phyloP scores from a whole-genome alignment of 257 asterid genomes.

The Anisodus tanguticus region DNA sequence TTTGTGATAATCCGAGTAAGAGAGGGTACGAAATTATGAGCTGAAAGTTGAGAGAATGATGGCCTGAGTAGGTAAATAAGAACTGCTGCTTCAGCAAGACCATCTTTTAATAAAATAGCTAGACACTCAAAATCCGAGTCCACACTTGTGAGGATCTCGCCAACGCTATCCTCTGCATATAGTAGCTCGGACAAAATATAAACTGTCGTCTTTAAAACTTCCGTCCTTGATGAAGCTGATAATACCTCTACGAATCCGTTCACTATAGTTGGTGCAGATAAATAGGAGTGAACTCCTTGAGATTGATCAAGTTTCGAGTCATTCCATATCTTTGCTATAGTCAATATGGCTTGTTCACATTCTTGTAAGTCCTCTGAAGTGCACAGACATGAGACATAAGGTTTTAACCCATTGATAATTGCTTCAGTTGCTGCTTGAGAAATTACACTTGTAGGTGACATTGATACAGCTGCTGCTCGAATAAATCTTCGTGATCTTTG shows the following conservation, averaged over 20 bases:
- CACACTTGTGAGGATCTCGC: conserved; percentile 62
- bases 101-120: conserved; percentile 66
- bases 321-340: conserved; percentile 62
- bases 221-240: conserved; percentile 70
- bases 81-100: conserved; percentile 69
- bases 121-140: conserved; percentile 76
- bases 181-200: conserved; percentile 64
- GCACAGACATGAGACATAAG: conserved; percentile 68
- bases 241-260: conserved; percentile 72
- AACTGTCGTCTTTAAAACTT: conserved; percentile 62
- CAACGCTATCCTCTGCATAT: conserved; percentile 54
- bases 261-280: conserved; percentile 68
- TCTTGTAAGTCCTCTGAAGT: conserved; percentile 79
- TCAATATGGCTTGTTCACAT: conserved; percentile 69
- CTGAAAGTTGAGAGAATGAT: conserved; percentile 62
- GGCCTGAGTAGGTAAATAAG: conserved; percentile 66
- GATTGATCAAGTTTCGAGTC: conserved; percentile 60
- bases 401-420: conserved; percentile 60
- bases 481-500: conserved; percentile 59
- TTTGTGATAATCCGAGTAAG: conserved; percentile 55
- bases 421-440: conserved; percentile 72
- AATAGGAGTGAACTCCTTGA: conserved; percentile 56
- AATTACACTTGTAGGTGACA: conserved; percentile 65
- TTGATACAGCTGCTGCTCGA: conserved; percentile 54
- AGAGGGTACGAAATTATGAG: conserved; percentile 50